Base-by-base conservation (phyloP, 1,284 basidiomycete species). In the Heliocybe sulcata region DNA sequence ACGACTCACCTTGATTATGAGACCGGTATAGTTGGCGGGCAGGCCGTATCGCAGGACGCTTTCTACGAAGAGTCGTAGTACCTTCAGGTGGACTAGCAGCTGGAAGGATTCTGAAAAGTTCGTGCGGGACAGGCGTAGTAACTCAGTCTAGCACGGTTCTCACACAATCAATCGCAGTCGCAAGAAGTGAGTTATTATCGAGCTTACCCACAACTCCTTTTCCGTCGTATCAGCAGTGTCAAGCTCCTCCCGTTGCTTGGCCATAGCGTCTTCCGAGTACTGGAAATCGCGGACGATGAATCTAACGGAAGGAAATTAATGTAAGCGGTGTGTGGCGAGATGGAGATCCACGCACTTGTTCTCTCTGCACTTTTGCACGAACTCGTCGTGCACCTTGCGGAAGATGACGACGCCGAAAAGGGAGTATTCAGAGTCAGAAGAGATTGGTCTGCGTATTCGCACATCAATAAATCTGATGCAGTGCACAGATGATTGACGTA, bases 91-190 rank as follows among this genome's bases (percentile, higher is more conserved):
- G 1, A 95, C 89, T 19, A 98, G 79, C 31, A 96, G 81, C 70
- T 99, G 94, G 75, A 95, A 95, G 2, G 95, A 86, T 72, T 99
- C 97, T 4, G 93, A 95, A 69, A 99, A 99, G 74, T 97, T 98
- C 57, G 92, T 97, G 58, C 97, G 80, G 27, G 94, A 86, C 45
- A 99, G 72, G 59, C 92, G 84, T n/a, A 99, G 76, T 1, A 99
- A 80, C 65, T 99, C 97, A 20, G 94, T 93, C 94, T 97, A 63
- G 8, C 0, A 53, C 29, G 29, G 29, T 31, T 31, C 12, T 12
- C 12, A 42, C 38, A 42, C 26, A 11, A 54, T 49, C n/a, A 16
- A 25, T 11, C 2, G 27, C 3, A 12, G n/a, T 29, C 55, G n/a
- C 6, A 42, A 12, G n/a, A 12, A 8, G 20, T 12, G 20, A 16